Conservation (phyloP, 176 grass and related monocot genomes). For the Aegilops bicornis region DNA sequence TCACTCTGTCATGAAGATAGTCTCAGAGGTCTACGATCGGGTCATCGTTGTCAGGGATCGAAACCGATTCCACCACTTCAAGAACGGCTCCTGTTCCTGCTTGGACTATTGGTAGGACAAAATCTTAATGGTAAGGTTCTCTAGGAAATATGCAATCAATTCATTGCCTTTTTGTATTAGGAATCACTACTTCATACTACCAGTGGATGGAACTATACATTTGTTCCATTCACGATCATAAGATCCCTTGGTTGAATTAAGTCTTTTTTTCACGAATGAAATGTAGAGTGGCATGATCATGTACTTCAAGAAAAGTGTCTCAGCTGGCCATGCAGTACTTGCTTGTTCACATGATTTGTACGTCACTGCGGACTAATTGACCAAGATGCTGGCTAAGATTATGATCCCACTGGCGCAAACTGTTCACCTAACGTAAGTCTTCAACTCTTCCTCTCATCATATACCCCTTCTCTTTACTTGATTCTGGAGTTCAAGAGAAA, state of each 20-base stretch:
- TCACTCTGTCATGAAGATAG: conserved; percentile 43
- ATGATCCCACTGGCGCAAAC: not conserved
- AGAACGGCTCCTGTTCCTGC: conserved; percentile 46
- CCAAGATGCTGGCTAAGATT: not conserved
- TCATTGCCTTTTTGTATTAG: not conserved
- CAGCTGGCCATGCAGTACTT: not conserved
- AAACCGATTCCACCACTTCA: conserved; percentile 50
- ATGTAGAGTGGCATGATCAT: not conserved
- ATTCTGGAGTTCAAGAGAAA: not conserved
- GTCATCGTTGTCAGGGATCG: conserved; percentile 44
- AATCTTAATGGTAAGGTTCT: not conserved
- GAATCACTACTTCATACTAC: not conserved
- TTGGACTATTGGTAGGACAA: conserved; percentile 43
- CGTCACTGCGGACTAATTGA: not conserved
- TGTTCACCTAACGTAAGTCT: not conserved
- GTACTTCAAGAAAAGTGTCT: not conserved
- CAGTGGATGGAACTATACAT: not conserved
- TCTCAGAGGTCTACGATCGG: conserved; percentile 34
- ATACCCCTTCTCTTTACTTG: not conserved
- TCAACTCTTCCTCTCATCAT: not conserved
- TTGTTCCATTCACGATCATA: not conserved
- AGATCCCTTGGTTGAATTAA: not conserved
- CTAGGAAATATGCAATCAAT: not conserved
- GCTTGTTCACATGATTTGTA: not conserved
- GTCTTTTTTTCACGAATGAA: not conserved